Base-by-base conservation (phyloP, 2,329 filamentous ascomycete genomes). In the Akanthomyces uredinophilus region DNA sequence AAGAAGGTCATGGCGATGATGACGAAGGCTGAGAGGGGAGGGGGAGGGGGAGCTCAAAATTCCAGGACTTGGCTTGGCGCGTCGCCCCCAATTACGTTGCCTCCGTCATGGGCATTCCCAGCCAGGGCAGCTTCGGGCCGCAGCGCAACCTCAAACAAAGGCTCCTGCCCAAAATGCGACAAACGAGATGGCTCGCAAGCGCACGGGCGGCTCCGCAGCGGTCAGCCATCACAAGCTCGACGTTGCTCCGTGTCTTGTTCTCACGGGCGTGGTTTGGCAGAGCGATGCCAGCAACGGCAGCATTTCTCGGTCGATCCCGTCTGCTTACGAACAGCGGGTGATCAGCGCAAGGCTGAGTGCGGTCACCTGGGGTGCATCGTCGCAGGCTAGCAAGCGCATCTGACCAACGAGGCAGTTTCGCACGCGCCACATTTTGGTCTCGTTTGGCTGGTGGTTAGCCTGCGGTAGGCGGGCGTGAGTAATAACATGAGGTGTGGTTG, bases 351-450 rank as follows among this genome's bases (percentile, higher is more conserved):
- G 59, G 61, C 53, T 59, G 54, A 58, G 61, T 52, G 8, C 27
- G 46, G 61, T 62, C 61, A 62, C 47, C 22, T 57, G 61, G 53
- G 39, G 37, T 32, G 35, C 53, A 52, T 24, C n/a, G 46, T 8
- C 16, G 32, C 24, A 13, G n/a, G 43, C 49, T 52, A 60, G 20
- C 32, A 51, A 49, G 32, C 16, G 16, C 61, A 62, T 59, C 47
- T 58, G 61, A 62, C 61, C 61, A 53, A 62, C 53, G 41, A 62
- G 47, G 41, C 61, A 49, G 29, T 14, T 44, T 47, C 60, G n/a
- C 61, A 59, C 47, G 61, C 54, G 61, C 54, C 54, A 53, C 54
- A 41, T 59, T 44, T 22, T 46, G n/a, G 39, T 10, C 37, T 35
- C 20, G 32, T 11, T 35, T 29, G 7, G 32, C 32, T 35, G 32